A percentile compares a stretch with the other conserved stretches of the same genome.
These are phyloP conservation scores for Hygrophorus pudorinus DNA, from an alignment of 768 basidiomycete genomes.

Conservation along the genomic window DNA sequence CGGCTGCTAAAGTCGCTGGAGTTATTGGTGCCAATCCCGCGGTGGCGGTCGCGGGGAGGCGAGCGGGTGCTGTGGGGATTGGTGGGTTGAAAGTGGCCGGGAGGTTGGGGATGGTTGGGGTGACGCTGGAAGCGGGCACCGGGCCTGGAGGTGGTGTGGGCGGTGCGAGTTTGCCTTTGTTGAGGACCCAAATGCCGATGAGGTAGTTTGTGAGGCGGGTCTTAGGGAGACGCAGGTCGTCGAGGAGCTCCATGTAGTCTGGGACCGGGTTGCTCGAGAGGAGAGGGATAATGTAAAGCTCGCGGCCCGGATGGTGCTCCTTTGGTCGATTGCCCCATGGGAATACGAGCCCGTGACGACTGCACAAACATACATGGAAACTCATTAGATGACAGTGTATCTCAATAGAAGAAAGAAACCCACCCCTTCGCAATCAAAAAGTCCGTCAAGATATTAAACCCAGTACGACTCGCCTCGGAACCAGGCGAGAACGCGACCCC, in stretches of 20 bases:
- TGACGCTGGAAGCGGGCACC: slow-evolving; percentile 10
- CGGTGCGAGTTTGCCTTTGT: slow-evolving; percentile 65
- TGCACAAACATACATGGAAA: slow-evolving; percentile 20
- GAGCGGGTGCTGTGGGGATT: not conserved
- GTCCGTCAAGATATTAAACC: slow-evolving; percentile 52
- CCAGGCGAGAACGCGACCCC: slow-evolving; percentile 64
- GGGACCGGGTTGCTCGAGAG: slow-evolving; percentile 57
- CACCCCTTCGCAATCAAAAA: slow-evolving; percentile 69
- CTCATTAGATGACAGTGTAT: slow-evolving; percentile 6
- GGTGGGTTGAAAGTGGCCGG: slow-evolving; percentile 8
- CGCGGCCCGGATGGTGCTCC: slow-evolving; percentile 69
- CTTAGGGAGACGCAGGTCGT: slow-evolving; percentile 62
- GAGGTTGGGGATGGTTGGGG: slow-evolving; percentile 9
- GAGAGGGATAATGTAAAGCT: slow-evolving; percentile 80
- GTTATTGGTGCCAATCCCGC: slow-evolving; percentile 6
- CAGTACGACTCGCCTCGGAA: slow-evolving; percentile 30
- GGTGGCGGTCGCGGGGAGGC: slow-evolving; percentile 3
- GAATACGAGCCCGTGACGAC: slow-evolving; percentile 79
- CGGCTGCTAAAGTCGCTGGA: slow-evolving; percentile 46
- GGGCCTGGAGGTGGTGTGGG: slow-evolving; percentile 22
- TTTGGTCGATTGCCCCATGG: slow-evolving; percentile 76
- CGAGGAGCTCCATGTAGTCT: slow-evolving; percentile 78
- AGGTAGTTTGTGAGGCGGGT: slow-evolving; percentile 55
- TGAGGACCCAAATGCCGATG: slow-evolving; percentile 78
- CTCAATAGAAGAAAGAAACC: slow-evolving; percentile 16